These are phyloP conservation scores for Rhododendron ovatum DNA, from an alignment of 148 eudicot species.

Conservation along the genomic window DNA sequence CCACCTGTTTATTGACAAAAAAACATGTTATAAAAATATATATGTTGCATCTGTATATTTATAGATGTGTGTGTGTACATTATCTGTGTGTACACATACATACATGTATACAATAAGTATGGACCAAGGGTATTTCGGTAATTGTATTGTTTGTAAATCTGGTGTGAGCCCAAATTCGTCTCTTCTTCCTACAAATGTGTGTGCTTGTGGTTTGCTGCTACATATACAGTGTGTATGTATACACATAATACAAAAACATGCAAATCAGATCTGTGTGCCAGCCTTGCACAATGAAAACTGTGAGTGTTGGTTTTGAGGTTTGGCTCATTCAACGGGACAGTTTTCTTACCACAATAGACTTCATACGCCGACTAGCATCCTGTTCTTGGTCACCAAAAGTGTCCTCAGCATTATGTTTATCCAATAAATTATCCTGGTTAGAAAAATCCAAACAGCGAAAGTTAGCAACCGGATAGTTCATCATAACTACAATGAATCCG, in stretches of 20 bases:
- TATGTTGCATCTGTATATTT: background rate
- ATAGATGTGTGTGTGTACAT: background rate
- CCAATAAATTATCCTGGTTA: conserved; percentile 72
- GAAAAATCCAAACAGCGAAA: background rate
- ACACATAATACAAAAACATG: background rate
- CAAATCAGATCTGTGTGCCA: background rate
- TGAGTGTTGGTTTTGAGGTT: background rate
- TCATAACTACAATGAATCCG: background rate
- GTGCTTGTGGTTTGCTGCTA: background rate
- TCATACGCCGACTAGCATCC: conserved; percentile 60
- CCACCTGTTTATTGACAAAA: conserved; percentile 45
- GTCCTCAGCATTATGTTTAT: conserved; percentile 63
- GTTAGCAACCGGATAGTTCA: background rate
- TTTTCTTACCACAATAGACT: conserved; percentile 67
- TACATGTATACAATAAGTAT: background rate
- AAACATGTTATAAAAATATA: background rate
- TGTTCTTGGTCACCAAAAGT: conserved; percentile 56
- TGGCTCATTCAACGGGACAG: background rate
- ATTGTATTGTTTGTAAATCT: background rate
- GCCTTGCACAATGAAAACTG: background rate
- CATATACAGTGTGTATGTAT: background rate
- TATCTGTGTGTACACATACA: background rate
- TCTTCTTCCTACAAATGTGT: background rate
- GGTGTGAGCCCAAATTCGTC: background rate
- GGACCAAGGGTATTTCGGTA: background rate